These are phyloP conservation scores for Skeletonema marinoi DNA, from an alignment of 108 stramenopile species.

Conservation along the genomic window DNA sequence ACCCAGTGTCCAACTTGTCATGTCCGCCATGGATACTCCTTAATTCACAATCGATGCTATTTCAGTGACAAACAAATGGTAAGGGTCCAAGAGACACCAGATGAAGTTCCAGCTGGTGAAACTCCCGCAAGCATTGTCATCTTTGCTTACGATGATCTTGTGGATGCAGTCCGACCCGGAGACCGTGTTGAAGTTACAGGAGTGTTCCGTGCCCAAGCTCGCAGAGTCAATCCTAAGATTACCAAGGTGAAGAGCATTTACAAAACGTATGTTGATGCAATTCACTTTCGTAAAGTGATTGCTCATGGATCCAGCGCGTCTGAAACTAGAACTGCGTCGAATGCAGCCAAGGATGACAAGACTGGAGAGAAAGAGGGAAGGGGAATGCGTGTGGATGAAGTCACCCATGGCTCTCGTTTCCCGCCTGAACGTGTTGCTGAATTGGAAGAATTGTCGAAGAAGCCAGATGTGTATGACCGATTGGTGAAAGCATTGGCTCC, in stretches of 20 bases:
- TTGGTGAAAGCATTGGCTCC: conserved; percentile 90
- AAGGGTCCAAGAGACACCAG: conserved; percentile 96
- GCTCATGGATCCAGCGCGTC: conserved; percentile 33
- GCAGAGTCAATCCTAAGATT: conserved; percentile 88
- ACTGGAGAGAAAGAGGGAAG: conserved; percentile 21
- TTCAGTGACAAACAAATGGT: conserved; percentile 99
- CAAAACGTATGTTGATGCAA: conserved; percentile 98
- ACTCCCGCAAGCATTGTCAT: conserved; percentile 95
- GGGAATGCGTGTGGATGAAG: conserved; percentile 33
- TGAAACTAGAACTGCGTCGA: background rate
- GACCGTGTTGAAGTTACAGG: conserved; percentile 98
- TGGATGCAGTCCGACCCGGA: conserved; percentile 95
- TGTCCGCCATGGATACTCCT: conserved; percentile 67
- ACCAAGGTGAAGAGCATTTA: conserved; percentile 91
- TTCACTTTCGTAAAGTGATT: conserved; percentile 88
- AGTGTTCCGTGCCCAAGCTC: conserved; percentile 93
- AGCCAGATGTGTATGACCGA: conserved; percentile 88
- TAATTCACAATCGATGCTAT: conserved; percentile 94
- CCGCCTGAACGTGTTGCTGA: conserved; percentile 70
- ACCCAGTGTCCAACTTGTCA: conserved; percentile 72
- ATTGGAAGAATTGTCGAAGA: conserved; percentile 65
- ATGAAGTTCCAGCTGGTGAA: conserved; percentile 98
- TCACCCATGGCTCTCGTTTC: conserved; percentile 47
- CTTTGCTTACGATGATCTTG: conserved; percentile 97
- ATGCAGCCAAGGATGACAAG: conserved; percentile 17